These are phyloP conservation scores for Allantophomopsis lycopodina DNA, from an alignment of 2,329 filamentous ascomycete species.

Conservation along the genomic window DNA sequence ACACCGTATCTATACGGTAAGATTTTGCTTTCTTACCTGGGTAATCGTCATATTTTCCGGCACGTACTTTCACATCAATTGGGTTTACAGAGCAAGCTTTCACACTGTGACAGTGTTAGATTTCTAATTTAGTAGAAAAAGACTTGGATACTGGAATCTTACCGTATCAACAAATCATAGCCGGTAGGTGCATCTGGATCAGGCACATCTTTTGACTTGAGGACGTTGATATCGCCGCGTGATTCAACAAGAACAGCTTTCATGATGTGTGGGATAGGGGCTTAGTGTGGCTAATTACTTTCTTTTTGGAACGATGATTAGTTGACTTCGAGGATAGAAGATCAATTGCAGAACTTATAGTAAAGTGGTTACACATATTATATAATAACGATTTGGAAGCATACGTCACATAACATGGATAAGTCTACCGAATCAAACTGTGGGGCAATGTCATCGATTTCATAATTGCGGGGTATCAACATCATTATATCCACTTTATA, in stretches of 20 bases:
- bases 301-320: too few relatives aligned
- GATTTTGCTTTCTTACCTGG: conserved; percentile 6
- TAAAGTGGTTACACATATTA: too few relatives aligned
- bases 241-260: not conserved
- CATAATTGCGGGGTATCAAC: too few relatives aligned
- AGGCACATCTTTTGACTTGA: not conserved
- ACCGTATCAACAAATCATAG: conserved; percentile 22
- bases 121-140: not conserved
- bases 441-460: too few relatives aligned
- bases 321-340: too few relatives aligned
- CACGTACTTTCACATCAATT: conserved; percentile 22
- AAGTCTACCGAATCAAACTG: too few relatives aligned
- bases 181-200: conserved; percentile 8
- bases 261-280: not conserved
- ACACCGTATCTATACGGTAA: not conserved
- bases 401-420: too few relatives aligned
- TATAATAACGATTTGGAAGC: too few relatives aligned
- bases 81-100: conserved; percentile 24
- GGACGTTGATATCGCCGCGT: not conserved
- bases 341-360: too few relatives aligned
- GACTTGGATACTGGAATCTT: conserved; percentile 1
- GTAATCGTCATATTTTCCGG: conserved; percentile 21
- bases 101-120: conserved; percentile 11
- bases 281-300: too few relatives aligned
- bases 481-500: too few relatives aligned